These are phyloP conservation scores for Termitomyces sp. DNA, from an alignment of 768 basidiomycete genomes.

Conservation along the genomic window DNA sequence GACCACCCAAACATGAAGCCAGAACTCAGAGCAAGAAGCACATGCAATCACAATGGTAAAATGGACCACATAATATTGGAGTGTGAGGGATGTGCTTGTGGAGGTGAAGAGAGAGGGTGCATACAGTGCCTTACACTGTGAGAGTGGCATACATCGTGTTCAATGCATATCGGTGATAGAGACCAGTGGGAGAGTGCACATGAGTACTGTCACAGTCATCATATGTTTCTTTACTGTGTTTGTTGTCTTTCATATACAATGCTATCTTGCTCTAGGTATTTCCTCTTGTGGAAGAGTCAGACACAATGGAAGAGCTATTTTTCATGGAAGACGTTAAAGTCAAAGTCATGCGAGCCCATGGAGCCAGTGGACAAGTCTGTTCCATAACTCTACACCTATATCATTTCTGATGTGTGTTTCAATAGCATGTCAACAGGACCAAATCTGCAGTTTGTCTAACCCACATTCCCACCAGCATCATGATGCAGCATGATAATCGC, in stretches of 20 bases:
- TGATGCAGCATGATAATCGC: too few relatives aligned
- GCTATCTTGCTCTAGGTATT: slow-evolving; percentile 53
- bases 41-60: too few relatives aligned
- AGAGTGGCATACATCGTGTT: too few relatives aligned
- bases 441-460: slow-evolving; percentile 96
- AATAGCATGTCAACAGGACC: slow-evolving; percentile 94
- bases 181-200: slow-evolving; percentile 90
- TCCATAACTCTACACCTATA: background rate
- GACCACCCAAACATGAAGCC: too few relatives aligned
- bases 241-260: background rate
- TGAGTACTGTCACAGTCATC: slow-evolving; percentile 83
- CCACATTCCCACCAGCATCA: slow-evolving; percentile 88
- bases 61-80: too few relatives aligned
- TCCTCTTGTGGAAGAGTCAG: slow-evolving; percentile 68
- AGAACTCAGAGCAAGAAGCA: too few relatives aligned
- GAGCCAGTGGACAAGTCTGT: slow-evolving; percentile 90
- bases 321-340: slow-evolving; percentile 81
- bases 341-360: slow-evolving; percentile 95
- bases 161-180: too few relatives aligned
- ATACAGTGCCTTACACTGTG: too few relatives aligned
- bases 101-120: too few relatives aligned
- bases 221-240: slow-evolving; percentile 38
- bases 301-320: slow-evolving; percentile 62
- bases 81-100: too few relatives aligned
- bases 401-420: background rate